Conservation (phyloP, 345 rosid species). For the Populus davidiana region DNA sequence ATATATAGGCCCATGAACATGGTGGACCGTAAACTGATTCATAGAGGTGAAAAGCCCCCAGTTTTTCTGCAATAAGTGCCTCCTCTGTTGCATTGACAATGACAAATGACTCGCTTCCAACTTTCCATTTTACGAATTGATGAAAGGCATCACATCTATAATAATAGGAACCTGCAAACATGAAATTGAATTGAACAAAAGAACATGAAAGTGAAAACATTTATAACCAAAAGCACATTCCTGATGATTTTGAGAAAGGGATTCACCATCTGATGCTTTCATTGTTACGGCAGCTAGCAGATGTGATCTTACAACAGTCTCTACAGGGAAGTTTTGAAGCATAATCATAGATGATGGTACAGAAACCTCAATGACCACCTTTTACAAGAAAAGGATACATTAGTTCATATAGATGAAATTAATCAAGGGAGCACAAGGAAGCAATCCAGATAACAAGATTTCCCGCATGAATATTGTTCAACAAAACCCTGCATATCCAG, state of each 20-base stretch:
- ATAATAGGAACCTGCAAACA: constrained; percentile 59
- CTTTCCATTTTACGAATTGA: constrained; percentile 68
- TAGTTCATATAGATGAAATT: not conserved
- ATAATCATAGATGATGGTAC: constrained; percentile 68
- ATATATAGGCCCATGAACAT: constrained; percentile 67
- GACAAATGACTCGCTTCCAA: constrained; percentile 65
- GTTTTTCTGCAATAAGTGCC: constrained; percentile 32
- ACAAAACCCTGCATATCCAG: no score
- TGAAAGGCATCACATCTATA: constrained; percentile 78
- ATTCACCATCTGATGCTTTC: constrained; percentile 70
- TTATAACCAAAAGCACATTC: constrained; percentile 23
- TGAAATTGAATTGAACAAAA: constrained; percentile 24
- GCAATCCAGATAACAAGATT: no score
- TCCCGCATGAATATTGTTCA: no score
- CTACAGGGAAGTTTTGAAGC: constrained; percentile 78
- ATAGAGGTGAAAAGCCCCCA: constrained; percentile 25
- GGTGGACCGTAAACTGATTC: constrained; percentile 48
- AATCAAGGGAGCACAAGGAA: not conserved
- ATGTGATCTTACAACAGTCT: constrained; percentile 77
- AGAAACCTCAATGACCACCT: constrained; percentile 84
- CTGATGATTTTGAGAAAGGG: constrained; percentile 15
- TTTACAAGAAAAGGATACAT: constrained; percentile 21
- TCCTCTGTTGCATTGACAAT: constrained; percentile 55
- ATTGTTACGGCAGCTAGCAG: constrained; percentile 78
- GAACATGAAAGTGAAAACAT: constrained; percentile 17